Base-by-base conservation (phyloP, 2,329 filamentous ascomycete species). In the Basipetospora chlamydospora region DNA sequence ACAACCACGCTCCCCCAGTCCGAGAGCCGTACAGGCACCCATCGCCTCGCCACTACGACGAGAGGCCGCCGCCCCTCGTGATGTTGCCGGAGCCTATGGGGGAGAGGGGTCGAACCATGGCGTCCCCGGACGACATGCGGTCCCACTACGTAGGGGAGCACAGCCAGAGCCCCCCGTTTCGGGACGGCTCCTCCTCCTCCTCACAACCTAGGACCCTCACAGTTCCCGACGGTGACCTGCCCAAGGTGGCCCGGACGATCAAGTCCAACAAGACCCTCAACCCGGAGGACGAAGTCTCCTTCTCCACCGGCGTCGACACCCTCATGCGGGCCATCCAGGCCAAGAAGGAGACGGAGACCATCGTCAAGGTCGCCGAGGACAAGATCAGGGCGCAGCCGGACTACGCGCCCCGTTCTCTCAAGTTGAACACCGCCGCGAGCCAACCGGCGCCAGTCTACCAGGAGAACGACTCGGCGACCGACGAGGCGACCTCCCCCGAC, bases 271-370 rank as follows among this genome's bases (percentile, higher is more conserved):
- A 59, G 44, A 57, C 62, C 8, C 58, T 64, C 21, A 53, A 62
- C 40, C 57, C 63, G 40, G 55, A 61, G 1, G 55, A 65, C 17
- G 62, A 70, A n/a, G 59, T 73, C 26, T 67, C 71, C 41, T 88
- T 87, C 52, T 69, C 73, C n/a, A 94, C 86, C 0, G 74, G 84
- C 41, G 77, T 95, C 26, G 87, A 95, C 52, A 77, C 76, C 28
- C 60, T 96, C 28, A 93, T 95, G 85, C 85, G 80, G 56, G 74
- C 80, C 1, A 88, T 95, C 31, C 86, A 94, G 54, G 63, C 72
- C 30, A 81, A 80, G 49, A 57, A 66, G 16, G 59, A 64, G 11
- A 54, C 55, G 13, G 50, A 59, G 7, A 46, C 51, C 3, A 38
- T 41, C 2, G 38, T 46, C 6, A 46, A 44, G 6, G 47, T 46